Base-by-base conservation (phyloP, 2,329 filamentous ascomycete genomes). In the Fusarium oligoseptatum region DNA sequence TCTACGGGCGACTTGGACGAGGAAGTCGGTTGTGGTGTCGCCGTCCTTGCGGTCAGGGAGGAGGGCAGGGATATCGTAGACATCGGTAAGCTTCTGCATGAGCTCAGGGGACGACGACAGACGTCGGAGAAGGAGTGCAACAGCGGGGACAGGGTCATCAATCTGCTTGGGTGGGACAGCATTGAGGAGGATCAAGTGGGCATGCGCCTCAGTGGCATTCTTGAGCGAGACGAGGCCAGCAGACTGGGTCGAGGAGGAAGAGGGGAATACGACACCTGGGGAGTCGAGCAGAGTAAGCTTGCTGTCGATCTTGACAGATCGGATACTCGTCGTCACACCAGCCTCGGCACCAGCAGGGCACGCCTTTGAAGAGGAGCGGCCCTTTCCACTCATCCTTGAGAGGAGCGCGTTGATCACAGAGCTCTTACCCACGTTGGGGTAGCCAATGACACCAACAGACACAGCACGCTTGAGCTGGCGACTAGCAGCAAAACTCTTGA, bases 351-450 rank as follows among this genome's bases (percentile, higher is more conserved):
- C 95, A 2, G 94, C 93, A 1, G 95, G 95, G 82, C 95, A 98
- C 50, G 94, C 93, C 71, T 81, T 84, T 39, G 88, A 87, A 76
- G 89, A 86, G 76, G 83, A 82, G 52, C 85, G 85, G 41, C 90
- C 90, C 79, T 90, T 91, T 66, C 91, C 89, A 75, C 92, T 91
- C 77, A 98, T 87, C 41, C 94, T 91, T 41, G 93, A 92, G 22
- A 95, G 93, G 66, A 98, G 91, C 17, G 95, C 94, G 83, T 98
- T 98, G 88, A 98, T 98, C 79, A 98, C 95, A 60, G 95, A 98
- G 32, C 95, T 97, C 87, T 98, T 98, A 81, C 95, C 95, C 69
- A 98, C 95, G 82, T 98, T 98, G 78, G 95, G 95, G 83, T 98
- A 98, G 32, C 95, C 95, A 77, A 98, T 97, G 72, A 98, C 94